phyloP scores from a whole-genome alignment of 2,329 filamentous ascomycete species.

The Sordariomycetes sp. region DNA sequence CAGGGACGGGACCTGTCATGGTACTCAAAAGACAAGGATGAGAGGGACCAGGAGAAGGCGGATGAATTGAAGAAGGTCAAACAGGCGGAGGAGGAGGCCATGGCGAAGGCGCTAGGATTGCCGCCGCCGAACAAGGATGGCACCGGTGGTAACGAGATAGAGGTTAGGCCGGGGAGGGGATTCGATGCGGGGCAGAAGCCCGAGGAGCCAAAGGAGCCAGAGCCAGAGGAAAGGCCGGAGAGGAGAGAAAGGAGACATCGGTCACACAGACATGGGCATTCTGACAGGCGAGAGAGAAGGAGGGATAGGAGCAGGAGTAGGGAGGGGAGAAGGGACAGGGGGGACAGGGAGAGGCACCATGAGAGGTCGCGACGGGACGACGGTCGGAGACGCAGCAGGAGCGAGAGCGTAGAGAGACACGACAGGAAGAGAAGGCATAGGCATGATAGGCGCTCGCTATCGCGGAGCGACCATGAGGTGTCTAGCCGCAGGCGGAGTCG shows the following conservation, averaged over 20 bases:
- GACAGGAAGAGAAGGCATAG: constrained; percentile 7
- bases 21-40: constrained; percentile 48
- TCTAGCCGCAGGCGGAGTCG: constrained; percentile 18
- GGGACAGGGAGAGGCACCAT: constrained; percentile 19
- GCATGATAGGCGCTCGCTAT: constrained; percentile 16
- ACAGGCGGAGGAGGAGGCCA: constrained; percentile 85
- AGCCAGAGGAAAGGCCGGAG: constrained; percentile 11
- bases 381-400: constrained; percentile 9
- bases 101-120: constrained; percentile 72
- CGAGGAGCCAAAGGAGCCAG: constrained; percentile 12
- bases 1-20: constrained; percentile 58
- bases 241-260: constrained; percentile 10
- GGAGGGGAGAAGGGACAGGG: constrained; percentile 19
- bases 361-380: constrained; percentile 9
- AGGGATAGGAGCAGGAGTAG: constrained; percentile 10
- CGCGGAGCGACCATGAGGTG: constrained; percentile 23
- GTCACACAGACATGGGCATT: constrained; percentile 1
- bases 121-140: constrained; percentile 53
- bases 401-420: constrained; percentile 1
- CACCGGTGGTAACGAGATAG: constrained; percentile 58
- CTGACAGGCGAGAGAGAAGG: constrained; percentile 11
- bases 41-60: constrained; percentile 41
- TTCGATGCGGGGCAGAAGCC: constrained; percentile 14
- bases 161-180: constrained; percentile 34
- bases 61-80: constrained; percentile 77